Percentiles rank a stretch among this genome's conserved stretches.
These are phyloP conservation scores for Neophaeococcomyces aloes DNA, from an alignment of 2,329 filamentous ascomycete genomes.

Conservation along the genomic window DNA sequence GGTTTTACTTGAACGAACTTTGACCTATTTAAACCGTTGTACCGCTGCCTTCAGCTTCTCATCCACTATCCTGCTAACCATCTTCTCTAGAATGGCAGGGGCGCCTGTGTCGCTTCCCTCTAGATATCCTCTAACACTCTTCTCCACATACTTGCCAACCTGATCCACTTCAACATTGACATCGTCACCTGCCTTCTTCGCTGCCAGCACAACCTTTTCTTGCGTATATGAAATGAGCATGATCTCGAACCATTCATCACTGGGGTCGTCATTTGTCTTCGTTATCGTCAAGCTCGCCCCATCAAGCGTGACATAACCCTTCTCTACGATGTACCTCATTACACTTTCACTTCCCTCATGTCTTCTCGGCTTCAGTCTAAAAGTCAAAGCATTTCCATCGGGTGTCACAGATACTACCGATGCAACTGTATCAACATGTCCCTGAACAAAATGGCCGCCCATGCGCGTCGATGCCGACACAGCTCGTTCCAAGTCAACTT, in stretches of 20 bases:
- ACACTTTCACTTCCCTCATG: conserved; percentile 47
- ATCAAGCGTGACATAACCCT: conserved; percentile 90
- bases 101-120: conserved; percentile 31
- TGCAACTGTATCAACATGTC: conserved; percentile 87
- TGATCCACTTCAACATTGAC: conserved; percentile 94
- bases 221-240: conserved; percentile 98
- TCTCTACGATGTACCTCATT: conserved; percentile 83
- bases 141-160: conserved; percentile 55
- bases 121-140: conserved; percentile 76
- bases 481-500: conserved; percentile 87
- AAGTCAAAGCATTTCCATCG: conserved; percentile 83
- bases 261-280: conserved; percentile 57
- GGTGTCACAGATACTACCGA: conserved; percentile 59
- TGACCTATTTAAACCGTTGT: neutral
- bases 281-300: conserved; percentile 92
- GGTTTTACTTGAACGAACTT: no score
- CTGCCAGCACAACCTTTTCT: conserved; percentile 73
- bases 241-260: conserved; percentile 73
- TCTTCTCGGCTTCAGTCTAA: conserved; percentile 59
- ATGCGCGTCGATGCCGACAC: conserved; percentile 86
- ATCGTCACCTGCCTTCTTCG: conserved; percentile 66
- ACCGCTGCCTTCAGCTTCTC: conserved; percentile 45
- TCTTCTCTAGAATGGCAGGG: conserved; percentile 55
- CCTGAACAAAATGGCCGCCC: conserved; percentile 97
- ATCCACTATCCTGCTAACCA: conserved; percentile 65